Conservation (phyloP, 768 basidiomycete species). For the Boletus tylopilopsis region DNA sequence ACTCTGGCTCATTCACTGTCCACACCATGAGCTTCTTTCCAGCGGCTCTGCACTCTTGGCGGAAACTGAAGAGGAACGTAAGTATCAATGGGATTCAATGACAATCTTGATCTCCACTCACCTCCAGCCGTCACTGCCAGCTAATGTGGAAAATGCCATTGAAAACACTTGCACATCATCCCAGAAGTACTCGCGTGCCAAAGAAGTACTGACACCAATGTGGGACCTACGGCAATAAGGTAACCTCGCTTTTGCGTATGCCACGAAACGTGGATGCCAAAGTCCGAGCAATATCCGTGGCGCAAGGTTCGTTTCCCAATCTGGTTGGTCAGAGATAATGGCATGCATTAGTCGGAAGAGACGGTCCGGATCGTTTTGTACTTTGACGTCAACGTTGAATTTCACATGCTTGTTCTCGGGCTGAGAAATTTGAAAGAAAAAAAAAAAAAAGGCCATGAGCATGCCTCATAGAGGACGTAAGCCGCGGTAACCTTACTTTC, state of each 20-base stretch:
- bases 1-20: slow-evolving; percentile 89
- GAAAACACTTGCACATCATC: slow-evolving; percentile 82
- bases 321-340: slow-evolving; percentile 56
- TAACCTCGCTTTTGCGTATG: slow-evolving; percentile 66
- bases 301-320: slow-evolving; percentile 73
- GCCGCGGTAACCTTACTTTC: slow-evolving; percentile 43
- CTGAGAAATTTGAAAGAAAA: slow-evolving; percentile 35
- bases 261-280: slow-evolving; percentile 90
- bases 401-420: slow-evolving; percentile 73
- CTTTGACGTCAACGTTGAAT: slow-evolving; percentile 91
- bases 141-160: slow-evolving; percentile 70
- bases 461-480: slow-evolving; percentile 7
- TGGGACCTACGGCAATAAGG: slow-evolving; percentile 84
- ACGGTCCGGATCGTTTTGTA: slow-evolving; percentile 85
- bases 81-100: slow-evolving; percentile 1
- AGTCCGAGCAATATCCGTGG: slow-evolving; percentile 79
- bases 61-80: slow-evolving; percentile 52
- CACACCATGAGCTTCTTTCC: slow-evolving; percentile 90
- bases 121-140: slow-evolving; percentile 68
- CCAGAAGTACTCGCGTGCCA: slow-evolving; percentile 90
- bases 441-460: neutral
- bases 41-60: slow-evolving; percentile 68
- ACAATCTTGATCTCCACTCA: slow-evolving; percentile 32
- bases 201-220: slow-evolving; percentile 68
- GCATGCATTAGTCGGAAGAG: slow-evolving; percentile 78